Evolutionary conservation across 2,329 filamentous ascomycete genomes (phyloP).

Genomic region (Nothophaeocryptopus gaeumannii): DNA sequence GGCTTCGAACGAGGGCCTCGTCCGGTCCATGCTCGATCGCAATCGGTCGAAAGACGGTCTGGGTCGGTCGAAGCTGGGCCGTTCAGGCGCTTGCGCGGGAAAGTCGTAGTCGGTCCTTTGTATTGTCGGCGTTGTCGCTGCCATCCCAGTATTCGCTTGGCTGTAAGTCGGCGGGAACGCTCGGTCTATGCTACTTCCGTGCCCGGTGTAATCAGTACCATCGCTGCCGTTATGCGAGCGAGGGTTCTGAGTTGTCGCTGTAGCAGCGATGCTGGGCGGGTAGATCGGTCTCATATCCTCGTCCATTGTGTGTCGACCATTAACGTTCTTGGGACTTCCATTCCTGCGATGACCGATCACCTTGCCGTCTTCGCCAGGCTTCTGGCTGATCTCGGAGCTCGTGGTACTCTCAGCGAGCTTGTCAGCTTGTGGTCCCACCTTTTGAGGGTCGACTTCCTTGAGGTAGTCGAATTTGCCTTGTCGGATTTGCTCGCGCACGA

Average conservation of each 20-base stretch:
- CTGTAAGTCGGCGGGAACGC: slow-evolving; percentile 39
- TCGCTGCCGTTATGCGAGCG: slow-evolving; percentile 88
- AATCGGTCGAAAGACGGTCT: slow-evolving; percentile 85
- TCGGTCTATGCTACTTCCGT: slow-evolving; percentile 36
- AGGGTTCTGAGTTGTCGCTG: slow-evolving; percentile 73
- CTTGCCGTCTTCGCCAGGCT: slow-evolving; percentile 8
- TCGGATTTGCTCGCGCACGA: slow-evolving; percentile 86
- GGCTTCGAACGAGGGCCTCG: slow-evolving; percentile 78
- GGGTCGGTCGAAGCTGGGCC: slow-evolving; percentile 36
- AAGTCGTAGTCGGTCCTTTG: slow-evolving; percentile 20
- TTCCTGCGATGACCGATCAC: slow-evolving; percentile 45
- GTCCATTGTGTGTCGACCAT: slow-evolving; percentile 57
- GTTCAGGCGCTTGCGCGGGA: slow-evolving; percentile 4
- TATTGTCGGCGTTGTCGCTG: slow-evolving; percentile 24
- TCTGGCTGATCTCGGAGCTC: slow-evolving; percentile 52
- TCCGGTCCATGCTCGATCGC: slow-evolving; percentile 80
- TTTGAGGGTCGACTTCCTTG: slow-evolving; percentile 50
- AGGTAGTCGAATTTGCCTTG: slow-evolving; percentile 79
- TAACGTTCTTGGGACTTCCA: slow-evolving; percentile 5
- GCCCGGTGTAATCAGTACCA: slow-evolving; percentile 79
- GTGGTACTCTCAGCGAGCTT: slow-evolving; percentile 53
- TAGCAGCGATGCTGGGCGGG: slow-evolving; percentile 79
- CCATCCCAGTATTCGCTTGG: slow-evolving; percentile 7
- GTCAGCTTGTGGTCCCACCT: slow-evolving; percentile 41
- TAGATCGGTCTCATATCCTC: slow-evolving; percentile 93